Evolutionary conservation across 441 rosid genomes (phyloP).

Genomic region (Geranium incanum): DNA sequence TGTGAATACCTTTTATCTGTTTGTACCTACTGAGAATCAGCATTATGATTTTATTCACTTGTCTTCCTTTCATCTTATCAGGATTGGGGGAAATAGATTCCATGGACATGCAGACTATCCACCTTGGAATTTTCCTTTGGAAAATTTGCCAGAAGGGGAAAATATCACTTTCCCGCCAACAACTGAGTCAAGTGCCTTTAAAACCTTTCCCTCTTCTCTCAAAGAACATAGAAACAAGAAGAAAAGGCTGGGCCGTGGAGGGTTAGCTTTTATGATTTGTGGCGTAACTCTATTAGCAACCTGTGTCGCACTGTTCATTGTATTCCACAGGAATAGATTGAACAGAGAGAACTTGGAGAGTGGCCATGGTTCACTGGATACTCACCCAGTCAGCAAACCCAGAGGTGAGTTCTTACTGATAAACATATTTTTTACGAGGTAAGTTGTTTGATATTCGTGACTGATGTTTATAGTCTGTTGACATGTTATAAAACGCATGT

Average conservation of each 20-base stretch:
- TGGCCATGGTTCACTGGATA: slow-evolving; percentile 33
- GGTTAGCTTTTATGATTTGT: slow-evolving; percentile 49
- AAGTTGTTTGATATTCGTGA: not conserved
- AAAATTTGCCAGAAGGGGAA: slow-evolving; percentile 35
- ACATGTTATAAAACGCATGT: not conserved
- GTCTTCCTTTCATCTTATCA: slow-evolving; percentile 28
- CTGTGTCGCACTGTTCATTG: slow-evolving; percentile 47
- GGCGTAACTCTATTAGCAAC: slow-evolving; percentile 56
- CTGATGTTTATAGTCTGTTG: not conserved
- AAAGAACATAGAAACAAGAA: slow-evolving; percentile 36
- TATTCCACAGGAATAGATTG: slow-evolving; percentile 33
- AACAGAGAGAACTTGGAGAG: slow-evolving; percentile 34
- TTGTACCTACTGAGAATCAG: slow-evolving; percentile 5
- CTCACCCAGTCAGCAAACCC: slow-evolving; percentile 39
- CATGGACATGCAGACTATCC: slow-evolving; percentile 47
- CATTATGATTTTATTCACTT: slow-evolving; percentile 8
- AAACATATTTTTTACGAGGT: slow-evolving; percentile 5
- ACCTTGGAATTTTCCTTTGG: slow-evolving; percentile 75
- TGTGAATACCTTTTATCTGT: slow-evolving; percentile 14
- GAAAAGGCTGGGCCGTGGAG: slow-evolving; percentile 51
- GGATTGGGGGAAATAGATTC: slow-evolving; percentile 85
- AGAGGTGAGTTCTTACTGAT: slow-evolving; percentile 38
- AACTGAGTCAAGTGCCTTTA: slow-evolving; percentile 65
- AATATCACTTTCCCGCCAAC: slow-evolving; percentile 61
- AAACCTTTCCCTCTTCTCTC: slow-evolving; percentile 37